Conservation (phyloP, 2,329 filamentous ascomycete genomes). For the Sordariomycetes sp. region DNA sequence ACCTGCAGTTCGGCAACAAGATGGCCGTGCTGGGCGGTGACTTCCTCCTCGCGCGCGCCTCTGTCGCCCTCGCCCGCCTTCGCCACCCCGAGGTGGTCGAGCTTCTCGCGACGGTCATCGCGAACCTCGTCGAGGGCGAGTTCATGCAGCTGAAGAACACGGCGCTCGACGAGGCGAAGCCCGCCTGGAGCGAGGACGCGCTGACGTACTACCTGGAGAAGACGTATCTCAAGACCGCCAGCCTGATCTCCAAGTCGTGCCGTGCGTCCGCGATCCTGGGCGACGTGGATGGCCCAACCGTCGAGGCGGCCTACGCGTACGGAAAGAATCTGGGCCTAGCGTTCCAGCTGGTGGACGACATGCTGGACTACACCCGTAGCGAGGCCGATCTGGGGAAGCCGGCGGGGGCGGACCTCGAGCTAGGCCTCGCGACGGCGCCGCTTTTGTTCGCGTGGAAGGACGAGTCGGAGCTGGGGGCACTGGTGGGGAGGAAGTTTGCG, state of each 20-base stretch:
- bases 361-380: constrained; percentile 90
- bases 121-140: constrained; percentile 94
- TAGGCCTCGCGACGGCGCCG: constrained; percentile 88
- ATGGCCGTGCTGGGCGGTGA: constrained; percentile 98
- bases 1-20: constrained; percentile 95
- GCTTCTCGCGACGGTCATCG: constrained; percentile 89
- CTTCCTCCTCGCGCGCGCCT: constrained; percentile 85
- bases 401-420: constrained; percentile 83
- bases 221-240: constrained; percentile 95
- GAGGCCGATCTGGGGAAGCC: constrained; percentile 86
- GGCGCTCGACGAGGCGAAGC: constrained; percentile 72
- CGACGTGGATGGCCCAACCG: constrained; percentile 62
- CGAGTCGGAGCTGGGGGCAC: constrained; percentile 68
- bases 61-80: constrained; percentile 81
- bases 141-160: constrained; percentile 99
- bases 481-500: constrained; percentile 88
- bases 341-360: constrained; percentile 95
- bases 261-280: constrained; percentile 82
- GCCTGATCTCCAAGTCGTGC: constrained; percentile 91
- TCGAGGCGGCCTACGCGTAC: constrained; percentile 85
- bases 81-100: constrained; percentile 92
- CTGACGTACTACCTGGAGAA: constrained; percentile 94
- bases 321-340: constrained; percentile 89
- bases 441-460: constrained; percentile 93
- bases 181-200: constrained; percentile 78